Evolutionary conservation across 2,329 filamentous ascomycete genomes (phyloP), one percentile per base, ranked within the genome.

Genomic region (Fonsecaea multimorphosa): DNA sequence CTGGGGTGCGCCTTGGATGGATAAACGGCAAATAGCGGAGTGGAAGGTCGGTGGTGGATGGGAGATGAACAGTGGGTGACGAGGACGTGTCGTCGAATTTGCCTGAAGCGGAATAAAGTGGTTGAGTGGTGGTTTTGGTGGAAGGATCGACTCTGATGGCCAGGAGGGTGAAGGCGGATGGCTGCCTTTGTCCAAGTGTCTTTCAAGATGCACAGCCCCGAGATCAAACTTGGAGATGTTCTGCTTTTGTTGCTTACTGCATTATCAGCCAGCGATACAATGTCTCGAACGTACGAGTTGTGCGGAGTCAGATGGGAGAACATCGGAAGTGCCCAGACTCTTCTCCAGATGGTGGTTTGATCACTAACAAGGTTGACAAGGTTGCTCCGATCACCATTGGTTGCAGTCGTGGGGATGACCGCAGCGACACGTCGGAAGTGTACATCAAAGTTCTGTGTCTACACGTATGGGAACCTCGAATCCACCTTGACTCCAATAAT

Each of bases 51-150:
- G 40, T 12, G 32, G 40, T 14, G n/a, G 36, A 58, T 46, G 34
- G 19, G 53, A 22, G 16, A 29, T 58, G 9, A 38, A 58, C 19
- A 8, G 40, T 46, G 40, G 36, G 12, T 29, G n/a, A n/a, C n/a
- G n/a, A n/a, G n/a, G 24, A 49, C 11, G 14, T 16, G 5, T 34
- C 11, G 24, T 49, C 56, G 29, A 58, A 49, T 5, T 49, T 49
- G 56, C 56, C 40, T 49, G 38, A 49, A 58, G 29, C 7, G 38
- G 56, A 49, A 58, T 24, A 49, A 22, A 3, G 24, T 58, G 40
- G n/a, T 9, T 58, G 55, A 36, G 27, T 31, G 40, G 5, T 29
- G 55, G 24, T 36, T 6, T 34, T 31, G 56, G 19, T 22, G 40
- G 44, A 14, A 11, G 44, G 9, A 14, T 49, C 19, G 44, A 12